These are phyloP conservation scores for Kockovaella imperatae DNA, from an alignment of 768 basidiomycete genomes.

Conservation along the genomic window DNA sequence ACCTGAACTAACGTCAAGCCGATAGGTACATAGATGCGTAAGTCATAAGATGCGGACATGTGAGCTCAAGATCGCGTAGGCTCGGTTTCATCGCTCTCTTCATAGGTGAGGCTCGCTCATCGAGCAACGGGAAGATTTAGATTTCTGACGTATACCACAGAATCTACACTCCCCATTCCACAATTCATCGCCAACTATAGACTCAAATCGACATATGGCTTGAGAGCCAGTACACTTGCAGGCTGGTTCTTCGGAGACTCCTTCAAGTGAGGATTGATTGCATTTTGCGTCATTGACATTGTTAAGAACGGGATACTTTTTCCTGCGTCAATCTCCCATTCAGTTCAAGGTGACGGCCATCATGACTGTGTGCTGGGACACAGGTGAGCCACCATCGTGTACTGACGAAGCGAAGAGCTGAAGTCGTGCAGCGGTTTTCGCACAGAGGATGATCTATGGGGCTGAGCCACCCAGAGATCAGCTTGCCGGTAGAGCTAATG, in stretches of 20 bases:
- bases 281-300: slow-evolving; percentile 3
- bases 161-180: slow-evolving; percentile 43
- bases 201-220: slow-evolving; percentile 39
- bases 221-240: slow-evolving; percentile 37
- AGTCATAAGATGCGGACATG: slow-evolving; percentile 2
- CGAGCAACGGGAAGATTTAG: too few species aligned
- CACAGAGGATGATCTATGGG: slow-evolving; percentile 31
- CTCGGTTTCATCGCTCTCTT: slow-evolving; percentile 36
- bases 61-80: slow-evolving; percentile 5
- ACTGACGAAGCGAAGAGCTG: background rate
- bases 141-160: too few species aligned
- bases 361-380: slow-evolving; percentile 41
- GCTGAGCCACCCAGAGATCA: slow-evolving; percentile 15
- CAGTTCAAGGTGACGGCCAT: slow-evolving; percentile 43
- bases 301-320: slow-evolving; percentile 39
- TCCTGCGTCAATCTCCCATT: slow-evolving; percentile 32
- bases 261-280: slow-evolving; percentile 30
- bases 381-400: slow-evolving; percentile 13
- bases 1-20: background rate
- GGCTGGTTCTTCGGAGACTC: slow-evolving; percentile 43
- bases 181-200: slow-evolving; percentile 42
- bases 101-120: slow-evolving; percentile 24
- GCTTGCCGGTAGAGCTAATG: background rate
- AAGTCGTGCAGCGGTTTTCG: slow-evolving; percentile 23
- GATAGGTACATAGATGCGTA: slow-evolving; percentile 41